Evolutionary conservation across 441 rosid species (phyloP).

Genomic region (Adansonia madagascariensis): DNA sequence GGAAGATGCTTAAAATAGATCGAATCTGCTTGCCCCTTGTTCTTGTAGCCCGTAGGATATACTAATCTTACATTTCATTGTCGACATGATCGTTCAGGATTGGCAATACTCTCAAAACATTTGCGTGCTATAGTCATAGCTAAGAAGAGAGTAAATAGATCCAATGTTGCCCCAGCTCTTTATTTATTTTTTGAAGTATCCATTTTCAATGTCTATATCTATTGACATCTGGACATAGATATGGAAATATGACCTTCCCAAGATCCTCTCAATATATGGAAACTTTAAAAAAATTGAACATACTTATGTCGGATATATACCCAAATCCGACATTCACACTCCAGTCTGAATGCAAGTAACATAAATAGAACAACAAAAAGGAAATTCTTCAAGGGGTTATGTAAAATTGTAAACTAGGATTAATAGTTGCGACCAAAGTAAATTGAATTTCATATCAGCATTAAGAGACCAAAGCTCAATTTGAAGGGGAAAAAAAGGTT

Average conservation of each 20-base stretch:
- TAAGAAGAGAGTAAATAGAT: background rate
- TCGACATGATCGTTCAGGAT: background rate
- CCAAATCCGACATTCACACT: too few relatives aligned
- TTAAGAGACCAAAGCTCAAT: background rate
- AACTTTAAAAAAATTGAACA: too few relatives aligned
- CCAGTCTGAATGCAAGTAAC: too few relatives aligned
- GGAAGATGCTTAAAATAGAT: constrained; percentile 35
- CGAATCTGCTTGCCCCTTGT: background rate
- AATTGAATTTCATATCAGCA: background rate
- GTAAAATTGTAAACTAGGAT: background rate
- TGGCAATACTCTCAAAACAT: background rate
- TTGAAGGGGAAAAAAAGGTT: background rate
- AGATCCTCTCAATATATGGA: too few relatives aligned
- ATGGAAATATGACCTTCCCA: too few relatives aligned
- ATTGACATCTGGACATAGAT: too few relatives aligned
- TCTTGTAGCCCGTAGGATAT: constrained; percentile 1
- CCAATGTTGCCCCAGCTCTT: too few relatives aligned
- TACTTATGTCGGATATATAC: too few relatives aligned
- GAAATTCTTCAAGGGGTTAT: background rate
- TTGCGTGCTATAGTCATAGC: background rate
- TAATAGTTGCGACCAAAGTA: background rate
- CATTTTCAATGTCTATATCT: too few relatives aligned
- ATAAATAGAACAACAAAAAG: background rate
- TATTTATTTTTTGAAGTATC: too few relatives aligned
- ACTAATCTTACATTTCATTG: background rate